Percentiles rank a stretch among this genome's conserved stretches.
phyloP scores from a whole-genome alignment of 108 stramenopile species.

The Nitzschia sp. region DNA sequence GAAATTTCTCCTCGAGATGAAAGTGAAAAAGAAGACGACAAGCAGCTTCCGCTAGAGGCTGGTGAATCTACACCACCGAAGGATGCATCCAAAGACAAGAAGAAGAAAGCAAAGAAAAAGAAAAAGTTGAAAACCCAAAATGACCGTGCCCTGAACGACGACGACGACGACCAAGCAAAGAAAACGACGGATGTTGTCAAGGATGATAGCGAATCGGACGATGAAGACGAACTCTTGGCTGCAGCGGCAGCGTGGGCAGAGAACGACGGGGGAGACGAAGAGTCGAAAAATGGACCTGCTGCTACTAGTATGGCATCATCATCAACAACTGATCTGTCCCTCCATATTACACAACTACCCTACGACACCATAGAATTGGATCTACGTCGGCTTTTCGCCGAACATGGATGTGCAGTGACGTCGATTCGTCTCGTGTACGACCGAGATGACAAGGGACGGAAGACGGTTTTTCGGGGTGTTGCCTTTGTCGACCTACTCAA shows the following conservation, averaged over 20 bases:
- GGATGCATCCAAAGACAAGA: neutral
- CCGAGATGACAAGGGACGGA: slow-evolving; percentile 32
- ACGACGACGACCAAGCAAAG: neutral
- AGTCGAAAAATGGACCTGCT: slow-evolving; percentile 1
- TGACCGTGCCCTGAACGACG: slow-evolving; percentile 1
- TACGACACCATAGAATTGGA: slow-evolving; percentile 65
- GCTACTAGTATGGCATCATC: slow-evolving; percentile 1
- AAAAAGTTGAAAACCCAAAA: slow-evolving; percentile 1
- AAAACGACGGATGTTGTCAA: slow-evolving; percentile 16
- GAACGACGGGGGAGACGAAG: slow-evolving; percentile 2
- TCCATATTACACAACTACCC: slow-evolving; percentile 78
- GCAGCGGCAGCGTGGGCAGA: slow-evolving; percentile 54
- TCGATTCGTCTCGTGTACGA: slow-evolving; percentile 82
- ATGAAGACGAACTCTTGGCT: slow-evolving; percentile 46
- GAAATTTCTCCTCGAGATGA: no score
- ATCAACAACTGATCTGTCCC: slow-evolving; percentile 35
- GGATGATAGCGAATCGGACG: slow-evolving; percentile 38
- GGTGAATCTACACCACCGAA: no score
- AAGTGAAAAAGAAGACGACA: no score
- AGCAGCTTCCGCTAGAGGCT: no score
- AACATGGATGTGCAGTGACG: slow-evolving; percentile 60
- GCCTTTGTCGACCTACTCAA: slow-evolving; percentile 79
- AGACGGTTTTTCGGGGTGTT: slow-evolving; percentile 76
- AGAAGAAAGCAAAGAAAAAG: slow-evolving; percentile 11
- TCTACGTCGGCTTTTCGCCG: slow-evolving; percentile 56